Evolutionary conservation across 2,329 filamentous ascomycete species (phyloP), one percentile per base, ranked within the genome.

Genomic region (Cercospora sojina): DNA sequence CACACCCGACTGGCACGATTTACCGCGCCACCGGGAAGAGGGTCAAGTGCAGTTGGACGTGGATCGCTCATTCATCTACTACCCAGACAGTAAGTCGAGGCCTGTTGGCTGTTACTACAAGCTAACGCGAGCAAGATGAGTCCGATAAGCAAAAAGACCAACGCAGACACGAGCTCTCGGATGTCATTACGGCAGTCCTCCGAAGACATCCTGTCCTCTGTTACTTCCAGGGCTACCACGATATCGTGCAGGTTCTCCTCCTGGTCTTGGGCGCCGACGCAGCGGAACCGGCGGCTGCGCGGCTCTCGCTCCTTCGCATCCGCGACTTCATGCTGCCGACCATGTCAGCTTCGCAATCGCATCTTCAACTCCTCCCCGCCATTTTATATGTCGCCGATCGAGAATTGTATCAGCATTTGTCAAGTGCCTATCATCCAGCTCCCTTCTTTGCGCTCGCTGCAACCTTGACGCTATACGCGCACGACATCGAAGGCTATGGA

Each of bases 191-290:
- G 60, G 86, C 90, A 70, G 88, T 96, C 13, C 86, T 99, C 55
- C 90, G 96, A 62, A 86, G 86, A 35, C 86, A 96, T 74, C 92
- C 93, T 16, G 89, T 90, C 77, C 87, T 99, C 38, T 92, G 89
- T 82, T 99, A 99, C 81, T 99, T 99, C 79, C 95, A 99, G 81
- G 95, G 95, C 77, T 99, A 96, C 78, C 95, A 99, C 79, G 95
- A 99, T 81, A 98, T 99, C 75, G 95, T 92, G 73, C 96, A 99
- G 80, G 95, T 99, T 25, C 85, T 99, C 67, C 86, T 98, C 47
- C 86, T 99, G 13, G 93, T 97, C 10, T 84, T 99, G 3, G 89
- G 90, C 0, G 81, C 87, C 9, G 75, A 83, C 23, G 77, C 83
- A 62, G 89, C 91, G 16, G 83, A 85, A 18, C 78, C 83, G 6